Conservation (phyloP, 1,284 basidiomycete genomes). For the Thecaphora thlaspeos region DNA sequence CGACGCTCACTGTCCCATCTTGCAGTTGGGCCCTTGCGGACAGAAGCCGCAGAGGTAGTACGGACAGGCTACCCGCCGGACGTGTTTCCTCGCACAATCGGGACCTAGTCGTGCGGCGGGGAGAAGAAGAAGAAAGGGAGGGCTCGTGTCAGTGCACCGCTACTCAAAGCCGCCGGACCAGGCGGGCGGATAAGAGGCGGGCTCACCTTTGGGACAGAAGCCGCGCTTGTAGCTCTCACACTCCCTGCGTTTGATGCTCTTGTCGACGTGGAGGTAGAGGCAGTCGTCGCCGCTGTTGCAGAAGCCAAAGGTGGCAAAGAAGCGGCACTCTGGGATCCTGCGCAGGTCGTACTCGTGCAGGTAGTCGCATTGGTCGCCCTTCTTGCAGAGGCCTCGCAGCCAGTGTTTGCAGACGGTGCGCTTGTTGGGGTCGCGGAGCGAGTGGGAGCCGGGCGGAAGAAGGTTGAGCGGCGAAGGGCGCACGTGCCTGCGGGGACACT, state of each 20-base stretch:
- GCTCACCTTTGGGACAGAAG: conserved; percentile 67
- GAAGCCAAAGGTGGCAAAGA: conserved; percentile 97
- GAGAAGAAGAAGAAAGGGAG: conserved; percentile 9
- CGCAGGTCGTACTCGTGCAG: conserved; percentile 97
- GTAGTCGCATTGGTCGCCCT: conserved; percentile 97
- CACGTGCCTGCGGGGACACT: conserved; percentile 41
- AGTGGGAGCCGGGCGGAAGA: conserved; percentile 13
- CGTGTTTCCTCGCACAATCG: conserved; percentile 85
- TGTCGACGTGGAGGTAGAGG: conserved; percentile 95
- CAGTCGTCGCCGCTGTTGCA: conserved; percentile 98
- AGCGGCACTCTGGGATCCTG: conserved; percentile 99
- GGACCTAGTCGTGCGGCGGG: too few species aligned
- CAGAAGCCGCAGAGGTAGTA: conserved; percentile 92
- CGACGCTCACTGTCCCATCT: conserved; percentile 69
- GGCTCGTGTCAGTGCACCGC: conserved; percentile 1
- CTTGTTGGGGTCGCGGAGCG: conserved; percentile 62
- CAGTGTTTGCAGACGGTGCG: conserved; percentile 91
- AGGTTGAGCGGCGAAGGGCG: conserved; percentile 34
- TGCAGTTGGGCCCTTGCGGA: conserved; percentile 85
- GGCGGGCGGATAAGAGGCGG: too few species aligned
- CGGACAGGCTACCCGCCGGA: conserved; percentile 85
- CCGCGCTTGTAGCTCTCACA: conserved; percentile 94
- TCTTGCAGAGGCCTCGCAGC: conserved; percentile 96
- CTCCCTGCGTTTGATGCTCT: conserved; percentile 73
- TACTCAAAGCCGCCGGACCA: conserved; percentile 12